Percentiles rank a stretch among this genome's conserved stretches.
phyloP scores from a whole-genome alignment of 2,329 filamentous ascomycete genomes.

The Botrytis hyacinthi region DNA sequence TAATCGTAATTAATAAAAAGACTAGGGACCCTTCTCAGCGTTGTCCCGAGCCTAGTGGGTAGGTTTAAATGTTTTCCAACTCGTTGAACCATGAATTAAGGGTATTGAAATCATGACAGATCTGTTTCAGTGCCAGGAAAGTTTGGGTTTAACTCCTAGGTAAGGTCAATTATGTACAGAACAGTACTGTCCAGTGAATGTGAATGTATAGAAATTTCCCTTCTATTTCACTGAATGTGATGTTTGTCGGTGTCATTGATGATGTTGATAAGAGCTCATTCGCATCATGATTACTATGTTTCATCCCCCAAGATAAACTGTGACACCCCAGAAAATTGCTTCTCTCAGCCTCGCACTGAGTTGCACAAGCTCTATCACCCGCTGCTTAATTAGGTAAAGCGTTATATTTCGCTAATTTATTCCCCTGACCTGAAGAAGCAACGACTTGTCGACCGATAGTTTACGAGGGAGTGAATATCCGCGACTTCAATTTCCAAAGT shows the following conservation, averaged over 20 bases:
- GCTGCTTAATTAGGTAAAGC: constrained; percentile 19
- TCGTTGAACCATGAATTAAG: background rate
- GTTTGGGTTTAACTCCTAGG: background rate
- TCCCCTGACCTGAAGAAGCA: constrained; percentile 33
- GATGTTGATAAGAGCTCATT: background rate
- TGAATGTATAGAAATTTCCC: background rate
- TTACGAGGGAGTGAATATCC: constrained; percentile 25
- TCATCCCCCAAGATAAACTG: background rate
- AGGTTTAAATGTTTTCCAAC: background rate
- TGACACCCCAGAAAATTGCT: constrained; percentile 15
- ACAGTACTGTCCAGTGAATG: background rate
- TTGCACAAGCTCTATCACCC: constrained; percentile 10
- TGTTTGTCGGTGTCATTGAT: background rate
- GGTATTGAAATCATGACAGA: background rate
- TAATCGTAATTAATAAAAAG: background rate
- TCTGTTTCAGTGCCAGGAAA: too few species aligned
- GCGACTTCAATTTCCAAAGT: constrained; percentile 22
- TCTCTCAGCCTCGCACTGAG: constrained; percentile 19
- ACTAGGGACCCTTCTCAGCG: background rate
- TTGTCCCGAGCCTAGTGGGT: background rate
- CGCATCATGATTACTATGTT: background rate
- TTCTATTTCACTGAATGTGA: background rate
- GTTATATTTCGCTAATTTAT: constrained; percentile 30
- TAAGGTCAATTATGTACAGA: background rate
- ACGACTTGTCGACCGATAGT: constrained; percentile 32